Evolutionary conservation across 208 protist species (phyloP).

Genomic region (Acanthamoeba divionensis): DNA sequence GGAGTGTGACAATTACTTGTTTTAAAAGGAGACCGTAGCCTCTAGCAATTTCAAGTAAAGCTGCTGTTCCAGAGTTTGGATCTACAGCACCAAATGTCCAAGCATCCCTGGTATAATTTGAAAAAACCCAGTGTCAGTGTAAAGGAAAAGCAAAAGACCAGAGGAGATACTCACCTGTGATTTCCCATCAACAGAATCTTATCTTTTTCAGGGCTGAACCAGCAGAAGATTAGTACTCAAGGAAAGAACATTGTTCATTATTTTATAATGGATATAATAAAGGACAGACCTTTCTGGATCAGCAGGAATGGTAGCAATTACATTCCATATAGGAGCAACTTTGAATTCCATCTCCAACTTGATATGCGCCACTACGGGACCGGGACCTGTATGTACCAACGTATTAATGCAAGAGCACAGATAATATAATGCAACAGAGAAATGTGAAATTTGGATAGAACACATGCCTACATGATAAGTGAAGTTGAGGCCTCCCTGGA

Average conservation of each 20-base stretch:
- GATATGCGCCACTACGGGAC: not conserved
- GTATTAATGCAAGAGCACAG: not conserved
- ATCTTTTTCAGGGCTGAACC: not conserved
- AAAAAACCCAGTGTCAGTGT: no score
- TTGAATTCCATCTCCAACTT: not conserved
- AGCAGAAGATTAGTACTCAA: not conserved
- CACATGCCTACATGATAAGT: no score
- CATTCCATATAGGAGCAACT: not conserved
- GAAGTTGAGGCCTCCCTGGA: no score
- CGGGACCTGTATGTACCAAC: not conserved
- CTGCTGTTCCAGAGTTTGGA: constrained; percentile 39
- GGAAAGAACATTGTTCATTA: not conserved
- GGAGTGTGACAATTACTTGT: no score
- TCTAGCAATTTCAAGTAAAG: constrained; percentile 45
- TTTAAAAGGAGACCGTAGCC: no score
- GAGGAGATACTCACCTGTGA: not conserved
- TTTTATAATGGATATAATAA: not conserved
- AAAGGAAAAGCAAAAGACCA: not conserved
- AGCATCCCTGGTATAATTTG: not conserved
- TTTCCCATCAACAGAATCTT: not conserved
- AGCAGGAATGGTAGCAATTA: not conserved
- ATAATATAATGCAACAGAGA: not conserved
- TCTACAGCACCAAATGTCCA: constrained; percentile 55
- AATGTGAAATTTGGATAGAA: not conserved
- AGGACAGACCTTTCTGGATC: not conserved